phyloP scores from a whole-genome alignment of 768 basidiomycete species.

The Tylopilus balloui region DNA sequence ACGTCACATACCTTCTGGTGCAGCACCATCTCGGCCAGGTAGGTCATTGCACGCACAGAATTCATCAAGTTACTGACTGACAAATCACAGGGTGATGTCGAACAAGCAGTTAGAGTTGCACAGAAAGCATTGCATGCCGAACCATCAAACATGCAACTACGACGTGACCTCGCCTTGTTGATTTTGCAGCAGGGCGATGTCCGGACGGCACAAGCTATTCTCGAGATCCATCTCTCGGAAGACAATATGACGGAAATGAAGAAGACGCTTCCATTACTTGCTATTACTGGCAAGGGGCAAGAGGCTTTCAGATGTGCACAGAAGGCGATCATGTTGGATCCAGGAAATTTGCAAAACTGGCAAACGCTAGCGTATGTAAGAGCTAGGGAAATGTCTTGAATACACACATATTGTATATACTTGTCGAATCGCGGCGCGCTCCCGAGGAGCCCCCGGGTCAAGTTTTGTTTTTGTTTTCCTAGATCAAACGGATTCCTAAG shows the following conservation, averaged over 20 bases:
- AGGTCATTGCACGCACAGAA: constrained; percentile 8
- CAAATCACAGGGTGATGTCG: constrained; percentile 41
- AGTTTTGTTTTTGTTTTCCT: background rate
- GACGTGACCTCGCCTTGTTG: constrained; percentile 53
- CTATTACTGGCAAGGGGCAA: constrained; percentile 37
- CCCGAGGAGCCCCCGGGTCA: no score
- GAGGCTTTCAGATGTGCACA: constrained; percentile 48
- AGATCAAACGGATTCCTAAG: background rate
- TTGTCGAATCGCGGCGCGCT: background rate
- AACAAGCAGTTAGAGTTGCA: constrained; percentile 46
- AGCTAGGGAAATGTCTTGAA: constrained; percentile 24
- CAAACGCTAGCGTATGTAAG: constrained; percentile 54
- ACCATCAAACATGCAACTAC: constrained; percentile 46
- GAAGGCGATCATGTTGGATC: constrained; percentile 55
- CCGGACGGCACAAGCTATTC: constrained; percentile 43
- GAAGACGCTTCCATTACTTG: constrained; percentile 46
- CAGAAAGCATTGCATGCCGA: constrained; percentile 57
- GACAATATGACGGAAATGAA: constrained; percentile 36
- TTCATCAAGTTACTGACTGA: background rate
- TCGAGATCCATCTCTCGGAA: constrained; percentile 31
- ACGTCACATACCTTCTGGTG: constrained; percentile 67
- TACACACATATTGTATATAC: constrained; percentile 6
- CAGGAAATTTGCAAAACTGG: constrained; percentile 52
- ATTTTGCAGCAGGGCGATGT: constrained; percentile 45
- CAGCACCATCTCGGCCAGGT: constrained; percentile 76